Evolutionary conservation across 257 asterid species (phyloP).

Genomic region (Sherardia arvensis): DNA sequence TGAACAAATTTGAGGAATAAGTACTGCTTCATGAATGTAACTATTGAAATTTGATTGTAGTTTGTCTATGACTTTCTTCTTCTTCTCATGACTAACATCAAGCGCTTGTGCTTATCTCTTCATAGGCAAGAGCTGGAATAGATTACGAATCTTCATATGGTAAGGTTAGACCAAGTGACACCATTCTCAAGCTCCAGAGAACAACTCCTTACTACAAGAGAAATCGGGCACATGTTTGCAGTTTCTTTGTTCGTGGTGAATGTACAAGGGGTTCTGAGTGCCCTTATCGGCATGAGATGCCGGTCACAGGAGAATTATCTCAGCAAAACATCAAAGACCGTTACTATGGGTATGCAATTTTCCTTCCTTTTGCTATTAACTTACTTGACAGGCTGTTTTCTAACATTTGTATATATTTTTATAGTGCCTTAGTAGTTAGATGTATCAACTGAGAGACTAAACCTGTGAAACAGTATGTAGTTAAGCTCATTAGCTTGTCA

Average conservation of each 20-base stretch:
- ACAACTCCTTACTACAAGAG: constrained; percentile 94
- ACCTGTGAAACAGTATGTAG: background rate
- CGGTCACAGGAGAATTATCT: constrained; percentile 91
- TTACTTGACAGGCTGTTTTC: background rate
- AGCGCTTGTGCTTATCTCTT: constrained; percentile 5
- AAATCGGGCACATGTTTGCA: constrained; percentile 94
- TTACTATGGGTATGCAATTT: constrained; percentile 72
- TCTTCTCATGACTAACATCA: background rate
- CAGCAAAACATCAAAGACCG: constrained; percentile 97
- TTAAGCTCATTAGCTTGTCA: background rate
- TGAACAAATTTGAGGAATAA: background rate
- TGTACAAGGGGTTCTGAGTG: constrained; percentile 98
- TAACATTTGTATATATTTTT: background rate
- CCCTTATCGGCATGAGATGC: constrained; percentile 87
- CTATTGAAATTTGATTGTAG: too few species aligned
- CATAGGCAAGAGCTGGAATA: constrained; percentile 96
- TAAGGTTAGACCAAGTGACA: constrained; percentile 80
- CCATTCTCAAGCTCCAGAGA: constrained; percentile 91
- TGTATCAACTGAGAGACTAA: background rate
- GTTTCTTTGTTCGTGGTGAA: constrained; percentile 91
- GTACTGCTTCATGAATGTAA: background rate
- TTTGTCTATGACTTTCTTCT: too few species aligned
- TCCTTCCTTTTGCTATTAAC: background rate
- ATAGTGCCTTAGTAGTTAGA: background rate
- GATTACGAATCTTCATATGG: constrained; percentile 96